Base-by-base conservation (phyloP, 495 filamentous ascomycete genomes). In the Penicillium canescens region DNA sequence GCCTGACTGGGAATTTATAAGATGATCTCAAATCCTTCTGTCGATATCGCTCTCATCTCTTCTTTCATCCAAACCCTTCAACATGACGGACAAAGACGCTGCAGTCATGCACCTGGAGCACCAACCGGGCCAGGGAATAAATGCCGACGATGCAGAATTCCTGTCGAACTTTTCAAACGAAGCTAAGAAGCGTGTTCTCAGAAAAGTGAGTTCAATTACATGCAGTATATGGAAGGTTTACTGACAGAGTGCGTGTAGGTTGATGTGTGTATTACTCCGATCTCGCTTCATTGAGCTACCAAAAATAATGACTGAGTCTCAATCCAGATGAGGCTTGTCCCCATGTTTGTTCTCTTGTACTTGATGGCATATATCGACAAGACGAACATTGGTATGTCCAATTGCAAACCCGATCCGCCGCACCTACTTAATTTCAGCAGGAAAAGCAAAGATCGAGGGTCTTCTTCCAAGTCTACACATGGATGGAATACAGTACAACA, bases 361-460 rank as follows among this genome's bases (percentile, higher is more conserved):
- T 40, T 54, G 51, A 33, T 54, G 21, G 42, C 51, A 26, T 46
- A 54, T 36, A 46, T 54, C 2, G 51, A 54, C 42, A 54, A 53
- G 50, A 38, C 45, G 12, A 47, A 47, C 14, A 26, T 45, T 34
- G 37, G 10, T 46, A 60, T 46, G n/a, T 42, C 42, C 18, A 18
- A 18, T 18, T 18, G 18, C 18, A 18, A 1, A 18, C 18, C 18
- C 18, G 18, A 18, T 1, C 1, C 1, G 18, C 18, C 18, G 18
- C 18, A 18, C 18, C 18, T 18, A 1, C 18, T 18, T 18, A 18
- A 18, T 18, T 18, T 18, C 18, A 18, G 18, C 18, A 18, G 52
- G 54, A 12, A 66, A 66, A 52, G 63, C 63, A 0, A 60, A 60
- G 18, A 63, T 63, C 13, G 53, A 60, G 24, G 63, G 63, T 8